Evolutionary conservation across 306 rosid species (phyloP).

Genomic region (Clitoria ternatea): DNA sequence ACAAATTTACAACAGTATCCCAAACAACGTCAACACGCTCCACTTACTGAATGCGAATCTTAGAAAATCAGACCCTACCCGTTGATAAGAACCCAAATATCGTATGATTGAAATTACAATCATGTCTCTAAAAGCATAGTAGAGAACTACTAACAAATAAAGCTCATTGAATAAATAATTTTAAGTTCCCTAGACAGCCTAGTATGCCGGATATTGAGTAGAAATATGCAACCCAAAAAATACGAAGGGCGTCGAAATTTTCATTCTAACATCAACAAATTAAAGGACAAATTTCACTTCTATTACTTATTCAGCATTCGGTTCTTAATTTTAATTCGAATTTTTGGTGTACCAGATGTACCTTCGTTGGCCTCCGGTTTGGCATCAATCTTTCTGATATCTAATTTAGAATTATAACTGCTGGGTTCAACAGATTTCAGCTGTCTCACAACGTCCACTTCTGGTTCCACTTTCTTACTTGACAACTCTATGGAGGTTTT

Average conservation of each 20-base stretch:
- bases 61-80: not conserved
- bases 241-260: not conserved
- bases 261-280: constrained; percentile 17
- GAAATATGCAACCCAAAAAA: constrained; percentile 17
- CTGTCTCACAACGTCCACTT: constrained; percentile 24
- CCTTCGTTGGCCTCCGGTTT: constrained; percentile 61
- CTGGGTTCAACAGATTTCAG: constrained; percentile 52
- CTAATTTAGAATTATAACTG: constrained; percentile 40
- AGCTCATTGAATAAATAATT: constrained; percentile 31
- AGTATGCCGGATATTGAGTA: constrained; percentile 18
- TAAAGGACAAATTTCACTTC: constrained; percentile 10
- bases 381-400: constrained; percentile 25
- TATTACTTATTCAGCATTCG: constrained; percentile 46
- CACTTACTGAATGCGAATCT: not conserved
- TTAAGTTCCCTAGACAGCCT: not conserved
- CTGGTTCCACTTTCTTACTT: constrained; percentile 45
- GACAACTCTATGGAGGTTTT: constrained; percentile 32
- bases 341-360: constrained; percentile 55
- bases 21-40: not conserved
- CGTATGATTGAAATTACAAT: constrained; percentile 24
- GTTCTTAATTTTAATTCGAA: constrained; percentile 77
- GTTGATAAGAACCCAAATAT: not conserved
- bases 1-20: constrained; percentile 20
- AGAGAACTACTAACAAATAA: constrained; percentile 8
- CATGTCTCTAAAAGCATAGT: constrained; percentile 1